Evolutionary conservation across 2,329 filamentous ascomycete genomes (phyloP).

Genomic region (Venturia aucupariae): DNA sequence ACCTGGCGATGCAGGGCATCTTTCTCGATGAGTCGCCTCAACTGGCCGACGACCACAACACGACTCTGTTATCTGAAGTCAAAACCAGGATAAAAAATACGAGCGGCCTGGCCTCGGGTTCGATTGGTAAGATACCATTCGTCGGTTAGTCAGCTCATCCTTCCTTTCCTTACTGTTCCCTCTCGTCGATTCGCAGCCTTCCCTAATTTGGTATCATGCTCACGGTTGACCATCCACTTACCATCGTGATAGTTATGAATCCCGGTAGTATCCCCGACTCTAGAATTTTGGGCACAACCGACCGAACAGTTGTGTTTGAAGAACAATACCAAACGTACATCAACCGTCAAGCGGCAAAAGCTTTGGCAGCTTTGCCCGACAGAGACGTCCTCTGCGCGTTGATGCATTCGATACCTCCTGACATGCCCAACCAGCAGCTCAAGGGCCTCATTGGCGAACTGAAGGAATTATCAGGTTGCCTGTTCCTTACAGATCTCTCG

Average conservation of each 20-base stretch:
- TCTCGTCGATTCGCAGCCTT: constrained; percentile 15
- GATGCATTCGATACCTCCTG: constrained; percentile 13
- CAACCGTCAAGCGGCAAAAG: constrained; percentile 23
- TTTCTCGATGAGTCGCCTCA: constrained; percentile 41
- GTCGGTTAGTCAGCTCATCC: constrained; percentile 19
- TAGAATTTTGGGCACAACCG: constrained; percentile 32
- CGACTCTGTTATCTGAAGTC: constrained; percentile 8
- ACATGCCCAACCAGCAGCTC: constrained; percentile 7
- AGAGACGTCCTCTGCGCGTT: constrained; percentile 13
- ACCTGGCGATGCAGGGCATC: constrained; percentile 37
- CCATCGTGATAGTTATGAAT: constrained; percentile 27
- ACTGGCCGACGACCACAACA: constrained; percentile 6
- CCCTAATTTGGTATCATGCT: not conserved
- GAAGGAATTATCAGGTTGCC: constrained; percentile 9
- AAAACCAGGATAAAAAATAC: constrained; percentile 12
- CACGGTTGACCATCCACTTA: not conserved
- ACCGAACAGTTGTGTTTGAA: constrained; percentile 40
- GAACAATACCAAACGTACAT: constrained; percentile 32
- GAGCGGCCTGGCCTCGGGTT: constrained; percentile 8
- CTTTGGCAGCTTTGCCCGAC: constrained; percentile 20
- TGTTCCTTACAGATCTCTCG: constrained; percentile 14
- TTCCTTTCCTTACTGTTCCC: constrained; percentile 15
- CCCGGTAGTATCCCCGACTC: constrained; percentile 36
- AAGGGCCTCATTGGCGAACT: constrained; percentile 10
- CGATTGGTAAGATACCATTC: constrained; percentile 15